Conservation (phyloP, 75 land plant genomes). For the Picea glauca region DNA sequence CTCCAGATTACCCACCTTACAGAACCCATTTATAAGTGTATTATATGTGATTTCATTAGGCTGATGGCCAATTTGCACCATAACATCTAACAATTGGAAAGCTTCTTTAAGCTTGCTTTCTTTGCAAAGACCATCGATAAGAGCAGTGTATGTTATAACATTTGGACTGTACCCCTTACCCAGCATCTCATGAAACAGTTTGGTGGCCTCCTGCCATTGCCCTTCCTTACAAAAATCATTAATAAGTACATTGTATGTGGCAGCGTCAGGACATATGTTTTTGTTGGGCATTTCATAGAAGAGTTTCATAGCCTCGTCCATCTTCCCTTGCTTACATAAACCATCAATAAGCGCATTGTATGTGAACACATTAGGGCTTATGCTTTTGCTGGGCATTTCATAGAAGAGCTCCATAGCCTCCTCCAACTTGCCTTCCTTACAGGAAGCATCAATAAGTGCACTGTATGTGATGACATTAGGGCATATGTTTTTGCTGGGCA, state of each 20-base stretch:
- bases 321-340: conserved; percentile 26
- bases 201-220: conserved; percentile 15
- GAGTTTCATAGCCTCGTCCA: conserved; percentile 28
- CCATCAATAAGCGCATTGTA: conserved; percentile 48
- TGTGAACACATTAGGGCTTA: conserved; percentile 20
- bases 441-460: background rate
- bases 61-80: conserved; percentile 49
- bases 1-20: conserved; percentile 27
- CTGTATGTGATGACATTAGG: background rate
- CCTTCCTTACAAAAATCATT: conserved; percentile 17
- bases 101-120: conserved; percentile 48
- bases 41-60: conserved; percentile 73
- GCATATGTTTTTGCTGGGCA: background rate
- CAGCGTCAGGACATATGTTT: conserved; percentile 22
- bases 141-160: conserved; percentile 68
- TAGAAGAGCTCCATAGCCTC: conserved; percentile 34
- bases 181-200: conserved; percentile 2
- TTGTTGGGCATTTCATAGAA: conserved; percentile 26
- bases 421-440: background rate
- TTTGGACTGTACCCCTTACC: conserved; percentile 20
- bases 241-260: conserved; percentile 23
- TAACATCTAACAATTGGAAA: conserved; percentile 52
- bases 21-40: conserved; percentile 69
- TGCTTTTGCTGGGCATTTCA: conserved; percentile 17
- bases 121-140: conserved; percentile 75